Evolutionary conservation across 805 yeast genomes (phyloP), one percentile per base, ranked within the genome.

Genomic region (Nakazawaea ernobii): DNA sequence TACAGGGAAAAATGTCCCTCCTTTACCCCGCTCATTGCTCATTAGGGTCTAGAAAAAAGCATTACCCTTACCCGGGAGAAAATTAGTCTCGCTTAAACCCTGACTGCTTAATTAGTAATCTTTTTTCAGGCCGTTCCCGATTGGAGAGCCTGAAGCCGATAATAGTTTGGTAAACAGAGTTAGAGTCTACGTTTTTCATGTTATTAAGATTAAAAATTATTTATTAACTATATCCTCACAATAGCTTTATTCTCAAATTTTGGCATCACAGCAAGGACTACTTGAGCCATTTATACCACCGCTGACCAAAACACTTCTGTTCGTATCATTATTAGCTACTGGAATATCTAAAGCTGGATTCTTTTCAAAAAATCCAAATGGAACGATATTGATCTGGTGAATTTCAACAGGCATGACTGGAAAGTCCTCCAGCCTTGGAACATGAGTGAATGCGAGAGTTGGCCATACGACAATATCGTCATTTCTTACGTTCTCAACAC

Each of bases 321-420:
- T 86, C 67, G 84, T 79, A 24, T 62, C 55, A 65, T 86, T 83
- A 59, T 65, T 75, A 20, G 90, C 77, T 63, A 82, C 84, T 42
- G 94, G 94, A 46, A 86, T 69, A 60, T 84, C 90, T 60, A 86
- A 69, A 39, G 86, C 87, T 33, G 95, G 95, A 66, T 86, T 86
- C 59, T 70, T 79, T 57, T 80, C 81, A 61, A 85, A 86, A 78
- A 86, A 86, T 48, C 86, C 85, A 56, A 77, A 71, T 46, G 95
- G 95, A 40, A 75, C 73, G 49, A 86, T 73, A 49, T 77, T 73
- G 55, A 85, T 80, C 57, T 74, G 79, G 69, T 84, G 81, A 53
- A 80, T 81, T 67, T 86, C 95, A 49, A 83, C 86, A 32, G 94
- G 91, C 95, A 86, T 86, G 45, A 86, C 91, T 42, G 95, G 95